These are phyloP conservation scores for Solanum corneliomulleri DNA, from an alignment of 257 asterid species.

Conservation along the genomic window DNA sequence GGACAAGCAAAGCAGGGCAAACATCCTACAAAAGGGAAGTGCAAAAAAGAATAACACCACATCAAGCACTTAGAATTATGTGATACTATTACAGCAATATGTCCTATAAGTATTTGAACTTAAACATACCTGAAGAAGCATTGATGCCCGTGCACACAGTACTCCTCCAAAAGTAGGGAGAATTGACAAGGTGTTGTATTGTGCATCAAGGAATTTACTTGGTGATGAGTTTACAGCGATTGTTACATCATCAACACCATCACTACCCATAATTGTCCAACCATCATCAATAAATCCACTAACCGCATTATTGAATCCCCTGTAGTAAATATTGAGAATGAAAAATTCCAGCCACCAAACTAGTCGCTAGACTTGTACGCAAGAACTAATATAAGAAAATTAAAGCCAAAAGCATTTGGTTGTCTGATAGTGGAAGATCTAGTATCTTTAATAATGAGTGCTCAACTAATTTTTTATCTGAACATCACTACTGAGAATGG, in stretches of 20 bases:
- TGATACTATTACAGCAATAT: background rate
- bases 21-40: conserved; percentile 37
- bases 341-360: background rate
- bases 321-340: conserved; percentile 5
- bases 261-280: conserved; percentile 78
- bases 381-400: background rate
- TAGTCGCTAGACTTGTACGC: background rate
- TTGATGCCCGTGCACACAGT: conserved; percentile 91
- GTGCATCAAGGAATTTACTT: conserved; percentile 68
- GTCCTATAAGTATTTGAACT: background rate
- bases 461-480: background rate
- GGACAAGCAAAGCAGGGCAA: conserved; percentile 75
- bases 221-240: conserved; percentile 74
- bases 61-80: background rate
- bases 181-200: conserved; percentile 46
- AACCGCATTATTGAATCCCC: conserved; percentile 95
- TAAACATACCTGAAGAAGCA: conserved; percentile 80
- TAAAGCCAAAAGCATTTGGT: background rate
- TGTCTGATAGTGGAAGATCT: background rate
- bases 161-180: conserved; percentile 87
- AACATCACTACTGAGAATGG: background rate
- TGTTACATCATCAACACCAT: conserved; percentile 81
- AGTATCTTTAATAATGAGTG: background rate
- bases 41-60: background rate
- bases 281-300: conserved; percentile 95